phyloP scores from a whole-genome alignment of 192 early-diverging fungal genomes.

The Glomus cerebriforme region DNA sequence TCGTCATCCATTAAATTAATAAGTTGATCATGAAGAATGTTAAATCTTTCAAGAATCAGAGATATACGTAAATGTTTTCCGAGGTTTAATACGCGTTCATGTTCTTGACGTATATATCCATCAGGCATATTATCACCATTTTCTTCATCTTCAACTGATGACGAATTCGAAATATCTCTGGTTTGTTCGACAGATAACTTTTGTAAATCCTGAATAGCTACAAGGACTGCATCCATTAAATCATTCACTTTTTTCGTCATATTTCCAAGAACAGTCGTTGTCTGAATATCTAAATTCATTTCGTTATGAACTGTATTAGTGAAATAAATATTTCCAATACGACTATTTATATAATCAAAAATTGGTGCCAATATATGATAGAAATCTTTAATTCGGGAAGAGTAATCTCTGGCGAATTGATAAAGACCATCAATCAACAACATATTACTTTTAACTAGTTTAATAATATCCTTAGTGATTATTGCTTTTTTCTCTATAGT shows the following conservation, averaged over 20 bases:
- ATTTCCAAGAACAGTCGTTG: not conserved
- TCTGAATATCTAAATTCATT: not conserved
- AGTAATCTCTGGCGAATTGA: conserved; percentile 19
- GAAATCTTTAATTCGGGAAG: conserved; percentile 40
- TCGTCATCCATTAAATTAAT: conserved; percentile 10
- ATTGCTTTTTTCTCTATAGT: conserved; percentile 11
- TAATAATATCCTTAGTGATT: conserved; percentile 8
- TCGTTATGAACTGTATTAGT: not conserved
- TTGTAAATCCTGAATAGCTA: conserved; percentile 48
- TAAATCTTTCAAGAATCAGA: not conserved
- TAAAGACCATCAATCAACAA: conserved; percentile 40
- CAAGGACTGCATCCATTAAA: conserved; percentile 46
- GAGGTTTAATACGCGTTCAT: conserved; percentile 38
- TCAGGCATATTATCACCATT: conserved; percentile 47
- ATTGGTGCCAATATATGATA: conserved; percentile 43
- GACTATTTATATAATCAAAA: conserved; percentile 40
- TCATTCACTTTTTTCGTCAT: conserved; percentile 32
- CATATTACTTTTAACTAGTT: conserved; percentile 36
- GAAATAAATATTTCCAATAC: not conserved
- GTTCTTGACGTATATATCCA: conserved; percentile 49
- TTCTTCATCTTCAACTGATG: not conserved
- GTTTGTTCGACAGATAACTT: conserved; percentile 5
- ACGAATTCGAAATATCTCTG: not conserved
- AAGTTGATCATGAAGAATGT: not conserved
- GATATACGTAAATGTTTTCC: conserved; percentile 41